Evolutionary conservation across 352 stramenopile species (phyloP).

Genomic region (Phytophthora foliorum): DNA sequence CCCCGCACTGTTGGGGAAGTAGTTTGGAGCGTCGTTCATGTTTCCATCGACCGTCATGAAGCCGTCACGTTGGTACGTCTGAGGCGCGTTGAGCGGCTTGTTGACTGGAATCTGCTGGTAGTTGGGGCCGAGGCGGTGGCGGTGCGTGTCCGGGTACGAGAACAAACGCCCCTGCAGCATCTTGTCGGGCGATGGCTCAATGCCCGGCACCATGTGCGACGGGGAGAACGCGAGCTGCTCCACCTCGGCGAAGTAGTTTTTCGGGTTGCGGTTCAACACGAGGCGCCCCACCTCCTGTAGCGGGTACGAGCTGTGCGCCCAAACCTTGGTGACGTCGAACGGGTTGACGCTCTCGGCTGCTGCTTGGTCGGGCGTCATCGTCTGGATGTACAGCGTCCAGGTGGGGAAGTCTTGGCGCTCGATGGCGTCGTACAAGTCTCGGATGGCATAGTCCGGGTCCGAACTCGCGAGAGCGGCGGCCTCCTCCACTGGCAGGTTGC

Average conservation of each 20-base stretch:
- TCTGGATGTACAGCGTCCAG: constrained; percentile 93
- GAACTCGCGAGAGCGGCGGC: constrained; percentile 68
- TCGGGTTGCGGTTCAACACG: constrained; percentile 93
- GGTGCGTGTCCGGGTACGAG: constrained; percentile 90
- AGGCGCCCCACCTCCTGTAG: constrained; percentile 88
- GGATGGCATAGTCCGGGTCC: constrained; percentile 91
- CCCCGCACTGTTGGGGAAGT: constrained; percentile 90
- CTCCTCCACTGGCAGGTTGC: constrained; percentile 86
- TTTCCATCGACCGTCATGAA: constrained; percentile 84
- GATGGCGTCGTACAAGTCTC: constrained; percentile 94
- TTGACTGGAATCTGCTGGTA: constrained; percentile 94
- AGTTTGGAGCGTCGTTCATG: constrained; percentile 79
- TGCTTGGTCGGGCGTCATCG: constrained; percentile 89
- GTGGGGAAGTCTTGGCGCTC: constrained; percentile 76
- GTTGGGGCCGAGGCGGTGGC: constrained; percentile 88
- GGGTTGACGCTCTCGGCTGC: constrained; percentile 77
- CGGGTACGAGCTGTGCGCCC: constrained; percentile 88
- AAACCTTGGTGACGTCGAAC: constrained; percentile 96
- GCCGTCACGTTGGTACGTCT: constrained; percentile 90
- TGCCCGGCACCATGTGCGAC: constrained; percentile 91
- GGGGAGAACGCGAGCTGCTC: constrained; percentile 94
- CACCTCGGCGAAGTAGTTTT: constrained; percentile 95
- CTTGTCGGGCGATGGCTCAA: constrained; percentile 88
- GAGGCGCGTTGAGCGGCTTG: constrained; percentile 65
- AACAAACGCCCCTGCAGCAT: constrained; percentile 92